Base-by-base conservation (phyloP, 768 basidiomycete species). In the Mycena kentingensis region DNA sequence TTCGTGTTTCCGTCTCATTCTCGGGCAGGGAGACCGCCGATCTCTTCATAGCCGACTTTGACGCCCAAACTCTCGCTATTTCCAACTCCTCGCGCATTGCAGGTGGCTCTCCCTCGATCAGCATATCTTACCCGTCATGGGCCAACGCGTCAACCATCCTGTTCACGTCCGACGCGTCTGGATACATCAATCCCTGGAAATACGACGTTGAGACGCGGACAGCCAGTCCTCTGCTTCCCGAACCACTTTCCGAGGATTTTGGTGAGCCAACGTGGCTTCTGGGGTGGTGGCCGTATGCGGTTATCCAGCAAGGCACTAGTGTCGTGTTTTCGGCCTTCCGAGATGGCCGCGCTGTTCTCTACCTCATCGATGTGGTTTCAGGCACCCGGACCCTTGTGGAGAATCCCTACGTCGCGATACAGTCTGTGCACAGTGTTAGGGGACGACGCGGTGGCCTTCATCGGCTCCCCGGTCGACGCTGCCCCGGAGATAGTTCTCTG, bases 161-260 rank as follows among this genome's bases (percentile, higher is more conserved):
- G 37, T 90, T 84, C 70, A 82, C 84, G 5, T 78, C 74, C 21
- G 89, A 92, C 60, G 73, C 74, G 54, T 79, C 81, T 19, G 87
- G 85, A 0, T 91, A 77, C 63, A 77, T 81, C 51, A 88, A 90
- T 58, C 85, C 90, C 0, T 89, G 81, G 77, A 73, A 66, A 34
- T 84, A 79, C 66, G 69, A 72, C 27, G 49, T 75, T 13, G 27
- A 55, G 3, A 60, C 67, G 5, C 66, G 68, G 13, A 64, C 69
- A 13, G 58, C 71, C 2, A 35, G 63, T 0, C 65, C 81, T 0
- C 58, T 80, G 7, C 77, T 86, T 34, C 54, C 72, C 2, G 44
- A 65, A 24, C 70, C 82, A 0, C 57, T 84, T n/a, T 43, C 66
- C 0, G 73, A 85, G 45, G 88, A 90, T 61, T 86, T 87, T 62